A percentile compares a stretch with the other conserved stretches of the same genome.
Evolutionary conservation across 306 rosid species (phyloP).

Genomic region (Inga oerstediana): DNA sequence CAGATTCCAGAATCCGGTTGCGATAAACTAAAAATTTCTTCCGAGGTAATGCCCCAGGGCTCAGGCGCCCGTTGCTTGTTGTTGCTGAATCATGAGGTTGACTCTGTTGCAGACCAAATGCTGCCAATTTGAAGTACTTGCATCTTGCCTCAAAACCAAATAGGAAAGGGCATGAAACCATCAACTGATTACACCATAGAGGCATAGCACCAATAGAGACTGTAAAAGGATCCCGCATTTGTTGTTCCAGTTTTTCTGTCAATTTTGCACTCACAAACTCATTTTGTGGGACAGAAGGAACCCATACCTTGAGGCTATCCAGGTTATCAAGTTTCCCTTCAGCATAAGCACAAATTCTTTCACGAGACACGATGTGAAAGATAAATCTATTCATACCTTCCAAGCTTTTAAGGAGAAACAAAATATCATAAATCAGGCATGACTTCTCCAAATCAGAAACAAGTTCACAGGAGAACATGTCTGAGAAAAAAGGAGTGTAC

Average conservation of each 20-base stretch:
- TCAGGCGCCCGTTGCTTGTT: slow-evolving; percentile 51
- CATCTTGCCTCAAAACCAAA: slow-evolving; percentile 93
- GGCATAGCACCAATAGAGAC: slow-evolving; percentile 88
- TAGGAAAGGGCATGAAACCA: slow-evolving; percentile 79
- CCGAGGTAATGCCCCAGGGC: slow-evolving; percentile 61
- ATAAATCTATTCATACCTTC: slow-evolving; percentile 74
- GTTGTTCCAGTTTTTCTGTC: slow-evolving; percentile 96
- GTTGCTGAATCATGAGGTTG: slow-evolving; percentile 59
- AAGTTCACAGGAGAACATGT: slow-evolving; percentile 67
- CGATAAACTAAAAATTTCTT: slow-evolving; percentile 86
- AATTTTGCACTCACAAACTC: slow-evolving; percentile 86
- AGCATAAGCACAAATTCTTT: slow-evolving; percentile 81
- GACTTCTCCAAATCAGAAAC: slow-evolving; percentile 77
- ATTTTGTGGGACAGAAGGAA: slow-evolving; percentile 67
- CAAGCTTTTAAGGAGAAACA: slow-evolving; percentile 79
- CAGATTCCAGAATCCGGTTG: slow-evolving; percentile 72
- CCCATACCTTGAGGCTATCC: slow-evolving; percentile 56
- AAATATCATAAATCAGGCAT: slow-evolving; percentile 67
- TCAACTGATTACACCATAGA: slow-evolving; percentile 78
- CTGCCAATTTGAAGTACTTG: slow-evolving; percentile 82
- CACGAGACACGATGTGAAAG: slow-evolving; percentile 75
- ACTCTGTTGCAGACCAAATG: slow-evolving; percentile 63
- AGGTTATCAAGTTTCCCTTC: slow-evolving; percentile 75
- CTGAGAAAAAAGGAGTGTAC: slow-evolving; percentile 62
- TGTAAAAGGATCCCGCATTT: slow-evolving; percentile 81